phyloP scores from a whole-genome alignment of 352 stramenopile genomes.

The Phytophthora vignae region DNA sequence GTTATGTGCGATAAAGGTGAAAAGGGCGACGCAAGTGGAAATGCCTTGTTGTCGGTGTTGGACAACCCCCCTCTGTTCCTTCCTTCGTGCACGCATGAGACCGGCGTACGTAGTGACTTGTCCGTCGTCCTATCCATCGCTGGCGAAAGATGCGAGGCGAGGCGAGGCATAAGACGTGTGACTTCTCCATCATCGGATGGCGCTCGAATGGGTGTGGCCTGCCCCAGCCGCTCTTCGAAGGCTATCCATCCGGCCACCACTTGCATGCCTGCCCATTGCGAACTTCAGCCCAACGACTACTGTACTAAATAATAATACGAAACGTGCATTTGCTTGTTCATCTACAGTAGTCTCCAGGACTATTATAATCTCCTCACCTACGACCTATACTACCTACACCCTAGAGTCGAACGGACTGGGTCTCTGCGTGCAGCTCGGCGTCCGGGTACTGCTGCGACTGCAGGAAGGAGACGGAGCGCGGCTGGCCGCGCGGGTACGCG shows the following conservation, averaged over 20 bases:
- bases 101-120: not conserved
- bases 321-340: too few relatives aligned
- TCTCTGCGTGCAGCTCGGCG: slow-evolving; percentile 74
- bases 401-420: slow-evolving; percentile 55
- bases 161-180: not conserved
- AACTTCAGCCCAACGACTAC: too few relatives aligned
- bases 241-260: not conserved
- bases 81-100: not conserved
- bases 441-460: slow-evolving; percentile 80
- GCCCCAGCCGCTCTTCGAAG: not conserved
- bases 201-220: not conserved
- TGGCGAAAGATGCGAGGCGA: slow-evolving; percentile 14
- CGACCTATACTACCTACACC: not conserved
- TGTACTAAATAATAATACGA: too few relatives aligned
- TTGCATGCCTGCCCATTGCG: not conserved
- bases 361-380: too few relatives aligned
- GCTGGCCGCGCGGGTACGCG: slow-evolving; percentile 56
- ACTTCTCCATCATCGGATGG: not conserved
- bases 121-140: slow-evolving; percentile 22
- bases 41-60: too few relatives aligned
- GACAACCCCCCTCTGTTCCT: too few relatives aligned
- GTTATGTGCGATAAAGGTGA: too few relatives aligned
- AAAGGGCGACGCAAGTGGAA: too few relatives aligned
- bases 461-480: slow-evolving; percentile 74
- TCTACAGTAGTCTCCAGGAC: too few relatives aligned